A percentile compares a stretch with the other conserved stretches of the same genome.
These are phyloP conservation scores for Rusavskia elegans DNA, from an alignment of 495 filamentous ascomycete species.

Conservation along the genomic window DNA sequence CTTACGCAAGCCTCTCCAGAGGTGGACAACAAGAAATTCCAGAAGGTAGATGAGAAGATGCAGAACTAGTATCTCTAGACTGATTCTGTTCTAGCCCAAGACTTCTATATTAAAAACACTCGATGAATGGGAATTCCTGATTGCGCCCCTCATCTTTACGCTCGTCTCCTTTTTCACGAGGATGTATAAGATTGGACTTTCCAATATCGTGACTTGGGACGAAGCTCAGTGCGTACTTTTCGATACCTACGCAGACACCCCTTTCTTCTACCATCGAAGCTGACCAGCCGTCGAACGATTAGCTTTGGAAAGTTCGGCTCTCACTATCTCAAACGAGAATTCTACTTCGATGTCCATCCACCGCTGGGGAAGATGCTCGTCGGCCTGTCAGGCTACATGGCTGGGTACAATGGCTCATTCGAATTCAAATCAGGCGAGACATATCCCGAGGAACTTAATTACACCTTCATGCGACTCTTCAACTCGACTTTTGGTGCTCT, in stretches of 20 bases:
- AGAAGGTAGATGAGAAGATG: slow-evolving; percentile 29
- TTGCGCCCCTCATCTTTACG: slow-evolving; percentile 82
- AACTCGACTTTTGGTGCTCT: slow-evolving; percentile 88
- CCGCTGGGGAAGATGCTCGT: slow-evolving; percentile 97
- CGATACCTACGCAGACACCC: neutral
- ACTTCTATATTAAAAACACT: slow-evolving; percentile 27
- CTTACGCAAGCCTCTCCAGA: slow-evolving; percentile 22
- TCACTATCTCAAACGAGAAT: slow-evolving; percentile 95
- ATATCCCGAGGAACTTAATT: slow-evolving; percentile 87
- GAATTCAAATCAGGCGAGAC: slow-evolving; percentile 98
- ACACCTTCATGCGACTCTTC: slow-evolving; percentile 97
- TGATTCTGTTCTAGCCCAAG: neutral
- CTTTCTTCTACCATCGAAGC: neutral
- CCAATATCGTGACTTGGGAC: slow-evolving; percentile 96
- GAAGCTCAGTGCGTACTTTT: slow-evolving; percentile 69
- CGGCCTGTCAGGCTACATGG: slow-evolving; percentile 84
- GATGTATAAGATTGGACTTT: slow-evolving; percentile 87
- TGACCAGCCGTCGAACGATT: neutral
- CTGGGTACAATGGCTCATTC: slow-evolving; percentile 97
- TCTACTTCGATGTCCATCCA: slow-evolving; percentile 98
- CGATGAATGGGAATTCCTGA: slow-evolving; percentile 68
- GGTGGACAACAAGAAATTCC: slow-evolving; percentile 49
- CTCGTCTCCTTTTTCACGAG: slow-evolving; percentile 82
- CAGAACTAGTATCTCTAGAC: neutral
- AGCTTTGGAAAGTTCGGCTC: slow-evolving; percentile 99